Evolutionary conservation across 495 filamentous ascomycete genomes (phyloP).

Genomic region (Lentithecium fluviatile): DNA sequence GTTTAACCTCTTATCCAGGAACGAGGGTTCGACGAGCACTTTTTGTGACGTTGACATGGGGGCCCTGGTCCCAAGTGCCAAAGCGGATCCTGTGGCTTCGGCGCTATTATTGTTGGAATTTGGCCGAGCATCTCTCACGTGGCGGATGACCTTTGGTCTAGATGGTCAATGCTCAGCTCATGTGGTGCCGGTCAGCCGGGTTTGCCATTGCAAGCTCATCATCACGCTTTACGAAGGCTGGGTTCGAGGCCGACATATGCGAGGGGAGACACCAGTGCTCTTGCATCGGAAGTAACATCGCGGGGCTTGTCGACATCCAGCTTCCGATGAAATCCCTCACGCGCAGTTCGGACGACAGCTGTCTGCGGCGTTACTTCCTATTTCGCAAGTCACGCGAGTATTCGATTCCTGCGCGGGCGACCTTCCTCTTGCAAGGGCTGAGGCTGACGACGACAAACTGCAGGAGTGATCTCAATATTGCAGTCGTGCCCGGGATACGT

Average conservation of each 20-base stretch:
- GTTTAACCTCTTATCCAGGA: neutral
- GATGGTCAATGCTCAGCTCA: too few relatives aligned
- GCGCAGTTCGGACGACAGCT: neutral
- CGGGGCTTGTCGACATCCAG: too few relatives aligned
- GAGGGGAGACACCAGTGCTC: too few relatives aligned
- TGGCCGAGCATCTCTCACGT: constrained; percentile 27
- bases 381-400: neutral
- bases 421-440: constrained; percentile 19
- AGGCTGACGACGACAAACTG: constrained; percentile 18
- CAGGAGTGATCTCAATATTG: neutral
- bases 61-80: constrained; percentile 24
- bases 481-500: neutral
- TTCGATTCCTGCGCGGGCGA: constrained; percentile 11
- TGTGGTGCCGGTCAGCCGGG: constrained; percentile 18
- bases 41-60: constrained; percentile 25
- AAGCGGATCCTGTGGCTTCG: constrained; percentile 15
- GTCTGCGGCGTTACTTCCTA: neutral
- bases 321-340: neutral
- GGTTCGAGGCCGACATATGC: too few relatives aligned
- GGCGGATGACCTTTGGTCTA: neutral
- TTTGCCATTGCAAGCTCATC: neutral
- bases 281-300: neutral
- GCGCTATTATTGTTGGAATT: constrained; percentile 19
- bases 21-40: neutral
- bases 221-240: too few relatives aligned